phyloP scores from a whole-genome alignment of 2,329 filamentous ascomycete genomes.

The Monosporascus cannonballus region DNA sequence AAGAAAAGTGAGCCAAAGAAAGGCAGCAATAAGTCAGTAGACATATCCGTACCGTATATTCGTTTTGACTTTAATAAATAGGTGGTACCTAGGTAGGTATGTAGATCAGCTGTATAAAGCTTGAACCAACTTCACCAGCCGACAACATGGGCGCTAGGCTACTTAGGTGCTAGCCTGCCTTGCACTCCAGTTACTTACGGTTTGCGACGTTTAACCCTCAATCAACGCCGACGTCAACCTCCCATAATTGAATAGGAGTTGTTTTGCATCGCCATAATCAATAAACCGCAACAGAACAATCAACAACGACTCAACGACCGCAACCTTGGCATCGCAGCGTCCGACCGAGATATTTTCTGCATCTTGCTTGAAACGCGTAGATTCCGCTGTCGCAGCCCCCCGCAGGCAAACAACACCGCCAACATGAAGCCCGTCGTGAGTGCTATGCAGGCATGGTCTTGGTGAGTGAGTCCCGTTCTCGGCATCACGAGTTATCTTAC shows the following conservation, averaged over 20 bases:
- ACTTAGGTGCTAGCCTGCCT: too few relatives aligned
- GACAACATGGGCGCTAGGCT: too few relatives aligned
- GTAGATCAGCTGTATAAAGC: too few relatives aligned
- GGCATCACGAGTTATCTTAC: slow-evolving; percentile 1
- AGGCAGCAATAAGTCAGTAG: too few relatives aligned
- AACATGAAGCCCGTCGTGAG: slow-evolving; percentile 93
- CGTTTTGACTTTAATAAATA: too few relatives aligned
- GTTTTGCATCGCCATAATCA: not conserved
- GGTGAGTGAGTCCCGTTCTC: slow-evolving; percentile 49
- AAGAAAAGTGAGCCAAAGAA: too few relatives aligned
- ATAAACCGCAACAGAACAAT: not conserved
- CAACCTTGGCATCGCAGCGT: slow-evolving; percentile 1
- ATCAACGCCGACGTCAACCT: not conserved
- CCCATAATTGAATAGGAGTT: not conserved
- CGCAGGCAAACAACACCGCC: slow-evolving; percentile 20
- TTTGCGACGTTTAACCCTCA: not conserved
- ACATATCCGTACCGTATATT: too few relatives aligned
- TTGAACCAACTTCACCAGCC: too few relatives aligned
- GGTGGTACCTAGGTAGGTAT: too few relatives aligned
- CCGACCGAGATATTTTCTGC: not conserved
- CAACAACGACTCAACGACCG: not conserved
- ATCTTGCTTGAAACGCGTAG: not conserved
- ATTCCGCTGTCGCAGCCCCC: slow-evolving; percentile 1
- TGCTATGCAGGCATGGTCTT: slow-evolving; percentile 90
- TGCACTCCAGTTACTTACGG: not conserved